Evolutionary conservation across 2,329 filamentous ascomycete genomes (phyloP).

Genomic region (Cladobotryum mycophilum): DNA sequence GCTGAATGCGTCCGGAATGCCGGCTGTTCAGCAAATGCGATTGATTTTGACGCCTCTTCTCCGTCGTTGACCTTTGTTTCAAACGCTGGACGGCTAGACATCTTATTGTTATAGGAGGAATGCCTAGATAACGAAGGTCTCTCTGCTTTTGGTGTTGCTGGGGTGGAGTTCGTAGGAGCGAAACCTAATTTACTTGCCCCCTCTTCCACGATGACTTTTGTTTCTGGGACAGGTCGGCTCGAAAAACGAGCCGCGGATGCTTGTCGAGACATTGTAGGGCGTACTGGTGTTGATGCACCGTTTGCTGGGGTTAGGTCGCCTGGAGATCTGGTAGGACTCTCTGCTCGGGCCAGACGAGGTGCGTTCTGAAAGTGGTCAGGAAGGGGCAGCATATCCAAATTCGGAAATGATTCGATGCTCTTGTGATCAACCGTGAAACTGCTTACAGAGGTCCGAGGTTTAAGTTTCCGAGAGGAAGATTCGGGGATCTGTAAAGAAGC

Average conservation of each 20-base stretch:
- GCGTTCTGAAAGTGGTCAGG: constrained; percentile 5
- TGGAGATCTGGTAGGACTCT: constrained; percentile 19
- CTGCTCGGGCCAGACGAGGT: constrained; percentile 17
- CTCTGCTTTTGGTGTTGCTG: constrained; percentile 23
- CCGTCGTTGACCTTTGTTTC: constrained; percentile 53
- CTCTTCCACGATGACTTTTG: constrained; percentile 59
- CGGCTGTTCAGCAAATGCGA: constrained; percentile 52
- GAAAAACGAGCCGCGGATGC: constrained; percentile 58
- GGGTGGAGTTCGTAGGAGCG: constrained; percentile 30
- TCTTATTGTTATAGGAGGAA: constrained; percentile 45
- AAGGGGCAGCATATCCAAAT: constrained; percentile 14
- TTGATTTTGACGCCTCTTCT: constrained; percentile 49
- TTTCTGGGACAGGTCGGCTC: constrained; percentile 65
- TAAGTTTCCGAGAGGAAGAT: background rate
- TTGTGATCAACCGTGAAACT: constrained; percentile 6
- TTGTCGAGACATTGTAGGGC: constrained; percentile 46
- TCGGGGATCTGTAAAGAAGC: constrained; percentile 12
- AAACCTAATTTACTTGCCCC: constrained; percentile 63
- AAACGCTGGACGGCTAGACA: constrained; percentile 58
- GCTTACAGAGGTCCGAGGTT: constrained; percentile 1
- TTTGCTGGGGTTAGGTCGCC: constrained; percentile 17
- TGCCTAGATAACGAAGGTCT: constrained; percentile 35
- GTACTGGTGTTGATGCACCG: constrained; percentile 22
- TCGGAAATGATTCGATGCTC: constrained; percentile 19
- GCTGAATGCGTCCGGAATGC: constrained; percentile 16